These are phyloP conservation scores for Pyrus betulifolia DNA, from an alignment of 306 rosid genomes.

Conservation along the genomic window DNA sequence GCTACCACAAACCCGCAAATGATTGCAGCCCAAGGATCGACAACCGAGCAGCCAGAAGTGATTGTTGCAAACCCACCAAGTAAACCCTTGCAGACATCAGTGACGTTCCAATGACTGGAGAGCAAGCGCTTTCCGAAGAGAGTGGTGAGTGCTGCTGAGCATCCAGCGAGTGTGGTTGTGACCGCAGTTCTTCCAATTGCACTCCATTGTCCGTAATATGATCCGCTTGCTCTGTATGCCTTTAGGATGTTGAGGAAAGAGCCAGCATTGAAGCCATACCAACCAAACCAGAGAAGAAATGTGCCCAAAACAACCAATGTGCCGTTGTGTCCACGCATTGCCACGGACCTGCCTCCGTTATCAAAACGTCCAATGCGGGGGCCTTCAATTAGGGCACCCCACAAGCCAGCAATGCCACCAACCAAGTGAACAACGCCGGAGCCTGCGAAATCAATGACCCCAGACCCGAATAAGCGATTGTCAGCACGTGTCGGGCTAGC, in stretches of 20 bases:
- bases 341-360: conserved; percentile 30
- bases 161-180: conserved; percentile 53
- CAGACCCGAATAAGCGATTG: conserved; percentile 37
- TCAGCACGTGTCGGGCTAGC: conserved; percentile 30
- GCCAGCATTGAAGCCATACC: conserved; percentile 71
- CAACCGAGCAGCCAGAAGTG: conserved; percentile 48
- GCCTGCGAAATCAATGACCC: conserved; percentile 62
- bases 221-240: conserved; percentile 30
- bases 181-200: conserved; percentile 58
- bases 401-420: conserved; percentile 54
- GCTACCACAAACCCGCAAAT: conserved; percentile 59
- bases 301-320: conserved; percentile 47
- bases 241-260: conserved; percentile 42
- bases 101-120: conserved; percentile 51
- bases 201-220: conserved; percentile 56
- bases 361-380: conserved; percentile 49
- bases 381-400: conserved; percentile 61
- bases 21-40: conserved; percentile 61
- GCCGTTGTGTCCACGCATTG: conserved; percentile 51
- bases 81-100: conserved; percentile 53
- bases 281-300: conserved; percentile 53
- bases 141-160: conserved; percentile 39
- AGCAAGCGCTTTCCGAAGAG: conserved; percentile 41
- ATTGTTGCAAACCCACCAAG: conserved; percentile 63
- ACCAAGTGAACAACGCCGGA: conserved; percentile 61